A percentile compares a stretch with the other conserved stretches of the same genome.
Conservation (phyloP, 768 basidiomycete species). For the Jaapia argillacea region DNA sequence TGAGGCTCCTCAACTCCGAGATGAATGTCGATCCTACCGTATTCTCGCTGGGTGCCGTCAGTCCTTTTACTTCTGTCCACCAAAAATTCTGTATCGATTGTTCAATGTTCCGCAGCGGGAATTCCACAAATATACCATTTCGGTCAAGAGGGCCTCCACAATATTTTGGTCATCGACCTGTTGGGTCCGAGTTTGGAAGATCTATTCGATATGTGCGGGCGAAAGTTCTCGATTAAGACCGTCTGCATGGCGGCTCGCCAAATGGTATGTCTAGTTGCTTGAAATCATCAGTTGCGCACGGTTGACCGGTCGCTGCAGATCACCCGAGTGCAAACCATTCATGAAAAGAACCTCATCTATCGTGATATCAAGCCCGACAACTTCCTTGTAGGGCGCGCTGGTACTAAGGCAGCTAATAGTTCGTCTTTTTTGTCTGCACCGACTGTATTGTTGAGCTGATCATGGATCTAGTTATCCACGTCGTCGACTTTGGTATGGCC, state of each 20-base stretch:
- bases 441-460: background rate
- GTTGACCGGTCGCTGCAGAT: slow-evolving; percentile 39
- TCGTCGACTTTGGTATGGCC: slow-evolving; percentile 99
- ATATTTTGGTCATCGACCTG: slow-evolving; percentile 97
- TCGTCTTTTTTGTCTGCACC: slow-evolving; percentile 14
- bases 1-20: slow-evolving; percentile 94
- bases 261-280: slow-evolving; percentile 52
- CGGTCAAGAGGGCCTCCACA: slow-evolving; percentile 96
- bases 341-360: slow-evolving; percentile 99
- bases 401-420: slow-evolving; percentile 85
- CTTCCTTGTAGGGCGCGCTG: slow-evolving; percentile 91
- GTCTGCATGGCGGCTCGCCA: slow-evolving; percentile 98
- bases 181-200: slow-evolving; percentile 96
- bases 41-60: slow-evolving; percentile 83
- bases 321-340: slow-evolving; percentile 92
- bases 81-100: slow-evolving; percentile 10
- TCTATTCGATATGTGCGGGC: slow-evolving; percentile 97
- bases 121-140: slow-evolving; percentile 99
- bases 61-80: slow-evolving; percentile 25
- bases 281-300: slow-evolving; percentile 2
- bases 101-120: slow-evolving; percentile 46
- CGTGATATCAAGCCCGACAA: slow-evolving; percentile 99
- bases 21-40: slow-evolving; percentile 97
- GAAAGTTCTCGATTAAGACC: slow-evolving; percentile 96
- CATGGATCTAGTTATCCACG: slow-evolving; percentile 63